Evolutionary conservation across 306 rosid species (phyloP).

Genomic region (Dryas octopetala): DNA sequence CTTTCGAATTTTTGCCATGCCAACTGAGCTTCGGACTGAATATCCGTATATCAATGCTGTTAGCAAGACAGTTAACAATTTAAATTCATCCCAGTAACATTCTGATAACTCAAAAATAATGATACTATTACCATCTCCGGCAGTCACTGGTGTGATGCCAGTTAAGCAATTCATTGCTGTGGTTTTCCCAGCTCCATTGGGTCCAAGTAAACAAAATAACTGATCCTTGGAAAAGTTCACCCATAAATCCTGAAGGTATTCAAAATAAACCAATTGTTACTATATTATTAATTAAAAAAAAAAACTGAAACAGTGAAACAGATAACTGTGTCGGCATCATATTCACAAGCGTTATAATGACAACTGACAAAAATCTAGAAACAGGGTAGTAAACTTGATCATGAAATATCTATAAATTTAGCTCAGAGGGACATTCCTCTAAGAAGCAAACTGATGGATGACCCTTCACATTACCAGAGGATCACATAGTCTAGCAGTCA

Average conservation of each 20-base stretch:
- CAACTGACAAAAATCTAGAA: neutral
- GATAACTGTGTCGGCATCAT: neutral
- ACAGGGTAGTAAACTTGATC: neutral
- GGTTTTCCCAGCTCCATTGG: conserved; percentile 96
- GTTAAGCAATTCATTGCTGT: conserved; percentile 81
- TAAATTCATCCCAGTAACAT: neutral
- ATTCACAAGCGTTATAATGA: neutral
- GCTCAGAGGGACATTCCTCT: neutral
- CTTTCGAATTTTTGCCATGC: conserved; percentile 77
- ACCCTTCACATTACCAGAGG: too few species aligned
- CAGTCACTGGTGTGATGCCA: conserved; percentile 75
- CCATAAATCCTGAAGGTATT: conserved; percentile 75
- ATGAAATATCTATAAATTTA: conserved; percentile 3
- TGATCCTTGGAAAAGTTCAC: conserved; percentile 78
- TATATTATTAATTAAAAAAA: neutral
- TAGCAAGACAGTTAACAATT: conserved; percentile 21
- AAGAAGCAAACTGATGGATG: neutral
- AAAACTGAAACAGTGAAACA: neutral
- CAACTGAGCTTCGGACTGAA: conserved; percentile 62
- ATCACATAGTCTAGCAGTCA: too few species aligned
- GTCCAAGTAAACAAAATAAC: conserved; percentile 90
- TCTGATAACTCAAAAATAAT: neutral
- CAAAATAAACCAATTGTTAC: conserved; percentile 1
- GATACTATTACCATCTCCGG: conserved; percentile 75
- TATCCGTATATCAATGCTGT: conserved; percentile 79